Conservation (phyloP, 331 rosid species). For the Malus hybrid region DNA sequence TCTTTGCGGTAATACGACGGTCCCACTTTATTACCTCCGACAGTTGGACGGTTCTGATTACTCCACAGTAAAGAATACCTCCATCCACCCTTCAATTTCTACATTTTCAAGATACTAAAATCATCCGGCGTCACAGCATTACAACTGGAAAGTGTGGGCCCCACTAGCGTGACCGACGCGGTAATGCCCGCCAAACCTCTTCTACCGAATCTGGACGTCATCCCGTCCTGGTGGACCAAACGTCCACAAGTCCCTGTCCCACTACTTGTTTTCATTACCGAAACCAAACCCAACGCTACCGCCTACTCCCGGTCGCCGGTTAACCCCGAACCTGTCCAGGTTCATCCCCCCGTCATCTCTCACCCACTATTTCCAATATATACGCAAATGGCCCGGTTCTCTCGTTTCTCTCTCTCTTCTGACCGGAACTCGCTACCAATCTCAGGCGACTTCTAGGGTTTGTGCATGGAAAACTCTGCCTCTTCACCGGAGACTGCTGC, state of each 20-base stretch:
- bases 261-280: constrained; percentile 1
- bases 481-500: constrained; percentile 15
- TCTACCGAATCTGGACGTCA: constrained; percentile 8
- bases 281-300: constrained; percentile 7
- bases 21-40: neutral
- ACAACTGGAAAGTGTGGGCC: neutral
- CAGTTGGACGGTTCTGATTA: neutral
- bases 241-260: neutral
- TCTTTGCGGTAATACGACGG: too few relatives aligned
- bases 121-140: neutral
- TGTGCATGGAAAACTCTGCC: constrained; percentile 29
- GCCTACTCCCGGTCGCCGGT: constrained; percentile 15
- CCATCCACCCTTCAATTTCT: neutral
- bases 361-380: neutral
- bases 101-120: neutral
- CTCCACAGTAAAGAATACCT: neutral
- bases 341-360: constrained; percentile 25
- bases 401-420: too few relatives aligned
- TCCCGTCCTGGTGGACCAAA: neutral
- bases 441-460: neutral
- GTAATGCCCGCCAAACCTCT: neutral
- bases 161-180: neutral
- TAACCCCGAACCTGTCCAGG: constrained; percentile 17
- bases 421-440: neutral
- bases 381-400: neutral